phyloP scores from a whole-genome alignment of 2,329 filamentous ascomycete species.

The Didymellaceae sp. region DNA sequence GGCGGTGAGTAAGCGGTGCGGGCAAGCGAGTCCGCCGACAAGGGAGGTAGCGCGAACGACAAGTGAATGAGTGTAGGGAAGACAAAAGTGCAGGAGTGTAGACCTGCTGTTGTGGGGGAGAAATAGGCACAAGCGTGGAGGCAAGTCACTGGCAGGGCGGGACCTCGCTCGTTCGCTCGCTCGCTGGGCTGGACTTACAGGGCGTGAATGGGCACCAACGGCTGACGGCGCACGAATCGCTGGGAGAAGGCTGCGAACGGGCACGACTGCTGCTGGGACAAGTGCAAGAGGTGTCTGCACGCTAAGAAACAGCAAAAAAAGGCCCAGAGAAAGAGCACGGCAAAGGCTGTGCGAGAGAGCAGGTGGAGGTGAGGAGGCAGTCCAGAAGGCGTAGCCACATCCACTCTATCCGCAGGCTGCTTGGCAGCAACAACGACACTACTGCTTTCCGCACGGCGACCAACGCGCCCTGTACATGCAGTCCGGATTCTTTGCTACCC shows the following conservation, averaged over 20 bases:
- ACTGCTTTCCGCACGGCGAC: constrained; percentile 12
- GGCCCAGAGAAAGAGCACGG: constrained; percentile 36
- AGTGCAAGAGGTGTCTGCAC: constrained; percentile 40
- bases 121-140: constrained; percentile 26
- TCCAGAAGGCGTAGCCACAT: constrained; percentile 15
- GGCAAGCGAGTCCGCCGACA: constrained; percentile 29
- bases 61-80: constrained; percentile 18
- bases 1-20: constrained; percentile 51
- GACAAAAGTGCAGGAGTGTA: not conserved
- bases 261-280: constrained; percentile 22
- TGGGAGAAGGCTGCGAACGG: constrained; percentile 20
- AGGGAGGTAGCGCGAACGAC: constrained; percentile 21
- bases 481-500: constrained; percentile 17
- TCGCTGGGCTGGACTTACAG: constrained; percentile 47
- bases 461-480: constrained; percentile 9
- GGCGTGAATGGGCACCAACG: constrained; percentile 46
- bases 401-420: not conserved
- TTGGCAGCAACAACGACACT: constrained; percentile 6
- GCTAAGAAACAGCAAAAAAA: constrained; percentile 35
- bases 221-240: constrained; percentile 31
- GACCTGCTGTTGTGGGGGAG: constrained; percentile 18
- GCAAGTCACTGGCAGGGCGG: constrained; percentile 28
- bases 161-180: constrained; percentile 27
- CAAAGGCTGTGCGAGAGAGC: constrained; percentile 29
- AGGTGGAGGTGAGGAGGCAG: constrained; percentile 30